Conservation (phyloP, 2,329 filamentous ascomycete species). For the Coniochaeta pulveracea region DNA sequence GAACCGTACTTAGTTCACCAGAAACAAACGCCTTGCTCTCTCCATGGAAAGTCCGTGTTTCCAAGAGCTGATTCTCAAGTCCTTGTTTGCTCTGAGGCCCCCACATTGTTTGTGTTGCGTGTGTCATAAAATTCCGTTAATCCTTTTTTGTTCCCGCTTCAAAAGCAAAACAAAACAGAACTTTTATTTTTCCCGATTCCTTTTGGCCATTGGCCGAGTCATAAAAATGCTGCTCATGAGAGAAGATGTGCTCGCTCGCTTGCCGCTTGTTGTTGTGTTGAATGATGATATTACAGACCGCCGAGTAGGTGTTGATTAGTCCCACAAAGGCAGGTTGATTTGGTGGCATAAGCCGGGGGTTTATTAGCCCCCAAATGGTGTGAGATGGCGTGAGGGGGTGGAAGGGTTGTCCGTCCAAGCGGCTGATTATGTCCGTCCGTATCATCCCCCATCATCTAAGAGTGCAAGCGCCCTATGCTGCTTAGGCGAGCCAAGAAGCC, state of each 20-base stretch:
- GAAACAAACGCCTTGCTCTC: constrained; percentile 26
- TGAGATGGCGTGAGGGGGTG: no score
- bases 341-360: no score
- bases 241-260: constrained; percentile 3
- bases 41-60: constrained; percentile 2
- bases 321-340: no score
- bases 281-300: no score
- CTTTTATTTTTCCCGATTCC: constrained; percentile 3
- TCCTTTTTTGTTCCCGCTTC: constrained; percentile 1
- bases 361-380: no score
- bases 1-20: constrained; percentile 25
- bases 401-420: no score
- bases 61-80: constrained; percentile 2
- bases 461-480: background rate
- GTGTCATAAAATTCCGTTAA: constrained; percentile 3
- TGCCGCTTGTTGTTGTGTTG: background rate
- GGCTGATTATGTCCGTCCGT: no score
- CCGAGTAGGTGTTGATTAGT: no score
- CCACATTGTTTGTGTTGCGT: background rate
- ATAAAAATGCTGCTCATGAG: constrained; percentile 1
- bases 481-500: constrained; percentile 9
- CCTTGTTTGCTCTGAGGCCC: constrained; percentile 5
- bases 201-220: background rate
- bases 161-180: constrained; percentile 4
- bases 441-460: background rate